These are phyloP conservation scores for Wickerhamomyces xylosicus DNA, from an alignment of 805 yeast genomes.

Conservation along the genomic window DNA sequence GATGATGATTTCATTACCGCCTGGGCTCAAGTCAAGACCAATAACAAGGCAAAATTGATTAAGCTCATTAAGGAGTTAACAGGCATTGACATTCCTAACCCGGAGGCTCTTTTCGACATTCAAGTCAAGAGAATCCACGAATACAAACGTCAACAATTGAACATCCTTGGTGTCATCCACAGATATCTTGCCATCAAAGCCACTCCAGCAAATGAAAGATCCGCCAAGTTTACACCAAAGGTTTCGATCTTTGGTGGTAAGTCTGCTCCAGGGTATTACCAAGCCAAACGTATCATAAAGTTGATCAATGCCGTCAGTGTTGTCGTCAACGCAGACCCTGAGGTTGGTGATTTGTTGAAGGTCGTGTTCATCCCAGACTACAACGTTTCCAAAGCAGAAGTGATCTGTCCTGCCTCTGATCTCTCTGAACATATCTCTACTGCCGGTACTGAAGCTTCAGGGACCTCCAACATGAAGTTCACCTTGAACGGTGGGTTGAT, in stretches of 20 bases:
- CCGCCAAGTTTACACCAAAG: slow-evolving; percentile 51
- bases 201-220: slow-evolving; percentile 51
- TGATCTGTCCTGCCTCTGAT: slow-evolving; percentile 84
- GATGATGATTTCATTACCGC: slow-evolving; percentile 55
- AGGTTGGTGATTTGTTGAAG: slow-evolving; percentile 65
- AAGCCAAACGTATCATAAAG: slow-evolving; percentile 87
- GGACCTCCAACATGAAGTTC: slow-evolving; percentile 93
- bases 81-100: slow-evolving; percentile 44
- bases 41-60: slow-evolving; percentile 62
- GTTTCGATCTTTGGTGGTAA: slow-evolving; percentile 87
- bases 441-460: slow-evolving; percentile 96
- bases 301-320: slow-evolving; percentile 73
- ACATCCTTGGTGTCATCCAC: slow-evolving; percentile 81
- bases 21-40: slow-evolving; percentile 65
- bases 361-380: slow-evolving; percentile 88
- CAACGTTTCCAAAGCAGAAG: slow-evolving; percentile 89
- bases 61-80: slow-evolving; percentile 55
- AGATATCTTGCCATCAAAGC: slow-evolving; percentile 71
- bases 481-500: slow-evolving; percentile 90
- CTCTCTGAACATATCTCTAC: slow-evolving; percentile 90
- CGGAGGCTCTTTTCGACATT: slow-evolving; percentile 73
- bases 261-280: slow-evolving; percentile 95
- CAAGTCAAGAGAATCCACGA: slow-evolving; percentile 95
- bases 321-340: slow-evolving; percentile 70
- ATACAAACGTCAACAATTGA: slow-evolving; percentile 90